These are phyloP conservation scores for Ballota nigra DNA, from an alignment of 257 asterid species.

Conservation along the genomic window DNA sequence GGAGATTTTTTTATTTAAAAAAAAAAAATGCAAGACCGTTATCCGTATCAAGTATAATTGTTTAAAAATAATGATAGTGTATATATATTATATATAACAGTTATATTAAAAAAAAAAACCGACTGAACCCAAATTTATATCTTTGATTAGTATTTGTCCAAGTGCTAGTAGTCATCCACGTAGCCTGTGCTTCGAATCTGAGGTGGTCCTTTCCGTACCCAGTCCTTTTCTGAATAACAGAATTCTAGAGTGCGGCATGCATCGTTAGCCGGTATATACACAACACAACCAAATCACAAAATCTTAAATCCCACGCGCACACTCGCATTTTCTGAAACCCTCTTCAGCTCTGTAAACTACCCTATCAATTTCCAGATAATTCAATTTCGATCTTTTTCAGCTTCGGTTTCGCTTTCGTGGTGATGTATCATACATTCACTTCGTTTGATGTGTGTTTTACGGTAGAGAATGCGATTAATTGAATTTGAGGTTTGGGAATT, in stretches of 20 bases:
- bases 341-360: not conserved
- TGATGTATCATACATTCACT: not conserved
- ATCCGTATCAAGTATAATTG: too few relatives aligned
- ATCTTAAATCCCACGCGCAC: not conserved
- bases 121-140: too few relatives aligned
- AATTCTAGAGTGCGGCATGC: slow-evolving; percentile 13
- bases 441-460: not conserved
- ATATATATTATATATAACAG: not conserved
- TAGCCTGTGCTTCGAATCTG: not conserved
- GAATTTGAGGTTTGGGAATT: not conserved
- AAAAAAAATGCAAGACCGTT: too few relatives aligned
- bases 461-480: slow-evolving; percentile 5
- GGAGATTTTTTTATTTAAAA: too few relatives aligned
- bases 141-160: not conserved
- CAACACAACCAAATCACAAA: not conserved
- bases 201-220: slow-evolving; percentile 14
- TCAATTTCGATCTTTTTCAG: not conserved
- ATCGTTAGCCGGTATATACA: not conserved
- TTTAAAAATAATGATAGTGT: too few relatives aligned
- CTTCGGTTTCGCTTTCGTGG: not conserved
- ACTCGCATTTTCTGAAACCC: not conserved
- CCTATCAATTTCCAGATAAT: slow-evolving; percentile 16
- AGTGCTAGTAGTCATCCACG: slow-evolving; percentile 17
- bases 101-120: too few relatives aligned
- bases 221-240: not conserved